Evolutionary conservation across 495 filamentous ascomycete species (phyloP), one percentile per base, ranked within the genome.

Genomic region (Xylaria longipes): DNA sequence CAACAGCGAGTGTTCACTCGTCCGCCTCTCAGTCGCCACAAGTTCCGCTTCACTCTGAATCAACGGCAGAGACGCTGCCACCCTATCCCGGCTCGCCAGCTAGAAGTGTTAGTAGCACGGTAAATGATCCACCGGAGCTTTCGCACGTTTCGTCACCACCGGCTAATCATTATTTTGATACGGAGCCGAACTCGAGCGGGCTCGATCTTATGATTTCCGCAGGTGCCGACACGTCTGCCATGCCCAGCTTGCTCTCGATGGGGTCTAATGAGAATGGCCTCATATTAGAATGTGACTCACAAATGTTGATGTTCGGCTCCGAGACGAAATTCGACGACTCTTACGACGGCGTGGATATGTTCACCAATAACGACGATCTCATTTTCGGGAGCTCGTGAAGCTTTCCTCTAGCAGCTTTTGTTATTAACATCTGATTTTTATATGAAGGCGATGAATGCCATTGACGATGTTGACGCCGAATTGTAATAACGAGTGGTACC

Each of bases 81-180:
- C 77, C 80, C 27, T 80, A 78, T 52, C 83, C 84, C 1, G 74
- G 73, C 20, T 86, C 86, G 57, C 86, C 86, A 7, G 80, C 83
- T 33, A 86, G 84, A 78, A 84, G 81, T 64, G 76, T 81, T 20
- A 71, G 73, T 8, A 79, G 77, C 63, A 74, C 81, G 14, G 78
- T 73, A 68, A 80, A 81, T 68, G 83, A 80, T n/a, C 81, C 81
- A 29, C 85, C 85, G 9, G 85, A 84, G 56, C 82, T 87, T 69
- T 82, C 86, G 33, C 81, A 83, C 41, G 83, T 84, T 20, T 84
- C 83, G 50, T 86, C 85, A 20, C 84, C 85, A 37, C 79, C 85
- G 14, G 64, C 73, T 11, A 73, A 69, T 29, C 82, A 78, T 41
- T 86, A 83, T 74, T 86, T 83, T 69, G 84, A 86, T 62, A 74